Base-by-base conservation (phyloP, 139 green algal species). In the Chlorella sp. region DNA sequence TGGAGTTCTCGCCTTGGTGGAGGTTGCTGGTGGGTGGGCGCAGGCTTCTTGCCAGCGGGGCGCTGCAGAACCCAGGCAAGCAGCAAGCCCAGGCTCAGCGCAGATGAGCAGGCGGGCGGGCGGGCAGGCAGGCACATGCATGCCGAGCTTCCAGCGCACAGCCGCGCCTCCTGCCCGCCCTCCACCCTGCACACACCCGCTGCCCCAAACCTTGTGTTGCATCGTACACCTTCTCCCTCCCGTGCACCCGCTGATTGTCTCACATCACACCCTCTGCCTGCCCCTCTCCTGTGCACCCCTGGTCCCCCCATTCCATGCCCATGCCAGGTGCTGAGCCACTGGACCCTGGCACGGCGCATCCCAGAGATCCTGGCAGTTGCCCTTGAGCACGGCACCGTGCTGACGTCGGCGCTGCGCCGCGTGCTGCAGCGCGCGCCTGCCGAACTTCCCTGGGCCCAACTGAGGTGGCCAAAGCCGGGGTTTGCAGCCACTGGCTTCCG, bases 401-500 rank as follows among this genome's bases (percentile, higher is more conserved):
- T 86, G 28, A 86, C 81, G 9, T n/a, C 81, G 16, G 81, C 81
- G 26, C 81, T 86, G 53, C 32, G 81, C 32, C 3, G 21, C 53
- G 53, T 71, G 14, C 42, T 86, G 15, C 18, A 48, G 53, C 48
- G 24, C n/a, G 81, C 81, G 11, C 81, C 81, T 16, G 30, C 34
- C 3, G 19, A 60, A 37, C 61, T 87, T 14, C 4, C 24, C 64
- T 87, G 83, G 83, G 36, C 0, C 1, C 83, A 57, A 34, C 83
- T 79, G 61, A 9, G 2, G 22, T 77, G 48, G 2, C 1, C 19
- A 19, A 3, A 75, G 9, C 24, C 19, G 48, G 39, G 12, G 42
- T 30, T 1, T 3, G 0, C 32, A 15, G 48, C 1, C 90, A 89
- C 40, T 89, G 92, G 91, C 83, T 95, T 92, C 81, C 37, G 93